These are phyloP conservation scores for Coemansia sp. DNA, from an alignment of 192 early-diverging fungal species.

Conservation along the genomic window DNA sequence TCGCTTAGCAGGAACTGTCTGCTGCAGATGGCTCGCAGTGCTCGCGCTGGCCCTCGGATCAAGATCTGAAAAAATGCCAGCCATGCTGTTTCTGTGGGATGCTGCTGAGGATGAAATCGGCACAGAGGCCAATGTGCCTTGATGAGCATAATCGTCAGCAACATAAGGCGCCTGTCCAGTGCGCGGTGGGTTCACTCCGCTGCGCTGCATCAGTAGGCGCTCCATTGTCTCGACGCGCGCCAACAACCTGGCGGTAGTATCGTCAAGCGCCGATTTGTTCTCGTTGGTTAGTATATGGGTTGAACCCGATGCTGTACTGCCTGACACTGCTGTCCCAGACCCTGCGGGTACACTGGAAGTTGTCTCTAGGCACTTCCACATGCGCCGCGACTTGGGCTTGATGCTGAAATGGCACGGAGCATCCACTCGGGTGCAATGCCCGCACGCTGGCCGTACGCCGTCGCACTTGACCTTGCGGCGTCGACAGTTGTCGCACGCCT, in stretches of 20 bases:
- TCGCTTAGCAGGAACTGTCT: conserved; percentile 13
- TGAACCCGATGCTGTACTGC: neutral
- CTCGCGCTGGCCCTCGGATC: neutral
- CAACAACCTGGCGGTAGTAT: conserved; percentile 41
- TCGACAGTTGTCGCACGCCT: conserved; percentile 56
- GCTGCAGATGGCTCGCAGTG: neutral
- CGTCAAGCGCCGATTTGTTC: conserved; percentile 15
- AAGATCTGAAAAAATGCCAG: neutral
- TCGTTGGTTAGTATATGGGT: conserved; percentile 8
- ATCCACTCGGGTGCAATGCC: conserved; percentile 42
- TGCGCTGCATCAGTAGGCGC: conserved; percentile 52
- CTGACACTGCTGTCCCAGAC: neutral
- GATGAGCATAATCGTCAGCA: neutral
- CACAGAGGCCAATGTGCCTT: neutral
- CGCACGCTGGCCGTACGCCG: conserved; percentile 46
- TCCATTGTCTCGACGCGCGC: conserved; percentile 55
- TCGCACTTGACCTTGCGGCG: conserved; percentile 55
- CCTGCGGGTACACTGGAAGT: neutral
- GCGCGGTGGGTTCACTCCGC: conserved; percentile 29
- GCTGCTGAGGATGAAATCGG: neutral
- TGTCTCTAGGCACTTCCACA: conserved; percentile 52
- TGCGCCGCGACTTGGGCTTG: conserved; percentile 52
- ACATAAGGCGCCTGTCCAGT: conserved; percentile 1
- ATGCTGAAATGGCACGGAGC: conserved; percentile 54
- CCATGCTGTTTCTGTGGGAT: neutral